A percentile compares a stretch with the other conserved stretches of the same genome.
phyloP scores from a whole-genome alignment of 345 rosid genomes.

The Kernera saxatilis region DNA sequence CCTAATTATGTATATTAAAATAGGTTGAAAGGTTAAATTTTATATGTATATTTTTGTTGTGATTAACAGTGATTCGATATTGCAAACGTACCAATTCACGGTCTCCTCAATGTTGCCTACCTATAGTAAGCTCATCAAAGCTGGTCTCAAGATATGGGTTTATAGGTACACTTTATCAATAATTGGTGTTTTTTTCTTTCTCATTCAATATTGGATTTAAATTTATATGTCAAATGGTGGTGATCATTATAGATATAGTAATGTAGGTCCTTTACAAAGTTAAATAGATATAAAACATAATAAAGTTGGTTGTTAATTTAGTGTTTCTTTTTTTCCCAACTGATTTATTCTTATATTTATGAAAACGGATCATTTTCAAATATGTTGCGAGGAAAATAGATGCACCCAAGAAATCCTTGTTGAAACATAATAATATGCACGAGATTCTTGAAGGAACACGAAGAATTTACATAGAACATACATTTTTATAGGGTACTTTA shows the following conservation, averaged over 20 bases:
- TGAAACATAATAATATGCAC: background rate
- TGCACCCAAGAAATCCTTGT: background rate
- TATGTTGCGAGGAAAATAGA: background rate
- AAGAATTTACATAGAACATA: background rate
- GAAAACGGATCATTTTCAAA: background rate
- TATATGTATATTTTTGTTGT: background rate
- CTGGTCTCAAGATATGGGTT: conserved; percentile 61
- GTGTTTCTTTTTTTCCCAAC: background rate
- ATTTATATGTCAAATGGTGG: background rate
- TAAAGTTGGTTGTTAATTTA: background rate
- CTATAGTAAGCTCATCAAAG: conserved; percentile 55
- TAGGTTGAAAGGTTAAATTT: background rate
- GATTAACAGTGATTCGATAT: conserved; percentile 30
- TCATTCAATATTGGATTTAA: background rate
- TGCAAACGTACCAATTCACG: conserved; percentile 31
- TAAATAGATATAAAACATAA: background rate
- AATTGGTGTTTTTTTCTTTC: background rate
- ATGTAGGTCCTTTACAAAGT: background rate
- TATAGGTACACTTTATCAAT: conserved; percentile 40
- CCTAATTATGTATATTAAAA: background rate
- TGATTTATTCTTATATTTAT: background rate
- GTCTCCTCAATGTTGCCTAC: conserved; percentile 46
- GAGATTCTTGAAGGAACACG: conserved; percentile 4
- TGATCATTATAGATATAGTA: background rate
- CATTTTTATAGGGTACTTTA: background rate